A percentile compares a stretch with the other conserved stretches of the same genome.
These are phyloP conservation scores for Cerrena zonata DNA, from an alignment of 1,284 basidiomycete species.

Conservation along the genomic window DNA sequence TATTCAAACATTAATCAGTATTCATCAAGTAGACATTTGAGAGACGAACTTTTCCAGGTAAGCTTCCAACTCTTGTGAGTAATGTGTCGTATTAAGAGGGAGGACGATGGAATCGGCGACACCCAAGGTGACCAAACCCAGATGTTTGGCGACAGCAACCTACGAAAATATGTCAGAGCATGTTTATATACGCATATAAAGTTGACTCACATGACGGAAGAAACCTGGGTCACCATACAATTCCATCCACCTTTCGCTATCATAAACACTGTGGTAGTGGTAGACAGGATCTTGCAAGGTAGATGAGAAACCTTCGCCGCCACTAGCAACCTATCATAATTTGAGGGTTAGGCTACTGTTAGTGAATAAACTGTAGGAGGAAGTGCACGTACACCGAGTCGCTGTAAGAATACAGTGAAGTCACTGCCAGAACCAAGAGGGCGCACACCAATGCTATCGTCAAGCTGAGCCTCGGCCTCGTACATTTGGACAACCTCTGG, in stretches of 20 bases:
- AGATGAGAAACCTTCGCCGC: conserved; percentile 45
- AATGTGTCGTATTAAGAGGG: conserved; percentile 76
- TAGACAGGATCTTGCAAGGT: conserved; percentile 58
- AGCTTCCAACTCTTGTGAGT: conserved; percentile 44
- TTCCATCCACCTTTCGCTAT: conserved; percentile 67
- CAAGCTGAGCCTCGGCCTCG: conserved; percentile 22
- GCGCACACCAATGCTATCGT: conserved; percentile 28
- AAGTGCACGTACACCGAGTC: conserved; percentile 38
- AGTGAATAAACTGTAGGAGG: background rate
- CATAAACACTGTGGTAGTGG: conserved; percentile 76
- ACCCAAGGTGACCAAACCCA: conserved; percentile 59
- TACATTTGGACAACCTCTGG: conserved; percentile 26
- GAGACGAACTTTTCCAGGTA: conserved; percentile 44
- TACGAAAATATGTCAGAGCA: conserved; percentile 17
- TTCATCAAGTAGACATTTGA: background rate
- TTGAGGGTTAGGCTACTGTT: too few species aligned
- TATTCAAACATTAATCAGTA: conserved; percentile 7
- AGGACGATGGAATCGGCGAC: conserved; percentile 54
- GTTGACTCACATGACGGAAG: conserved; percentile 49
- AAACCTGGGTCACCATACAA: conserved; percentile 71
- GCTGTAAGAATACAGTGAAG: conserved; percentile 77
- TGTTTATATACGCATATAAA: background rate
- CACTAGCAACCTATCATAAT: conserved; percentile 44
- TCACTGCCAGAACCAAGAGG: conserved; percentile 62
- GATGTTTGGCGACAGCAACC: conserved; percentile 63